Evolutionary conservation across 208 protist species (phyloP), one percentile per base, ranked within the genome.

Genomic region (Balamuthia mandrillaris): DNA sequence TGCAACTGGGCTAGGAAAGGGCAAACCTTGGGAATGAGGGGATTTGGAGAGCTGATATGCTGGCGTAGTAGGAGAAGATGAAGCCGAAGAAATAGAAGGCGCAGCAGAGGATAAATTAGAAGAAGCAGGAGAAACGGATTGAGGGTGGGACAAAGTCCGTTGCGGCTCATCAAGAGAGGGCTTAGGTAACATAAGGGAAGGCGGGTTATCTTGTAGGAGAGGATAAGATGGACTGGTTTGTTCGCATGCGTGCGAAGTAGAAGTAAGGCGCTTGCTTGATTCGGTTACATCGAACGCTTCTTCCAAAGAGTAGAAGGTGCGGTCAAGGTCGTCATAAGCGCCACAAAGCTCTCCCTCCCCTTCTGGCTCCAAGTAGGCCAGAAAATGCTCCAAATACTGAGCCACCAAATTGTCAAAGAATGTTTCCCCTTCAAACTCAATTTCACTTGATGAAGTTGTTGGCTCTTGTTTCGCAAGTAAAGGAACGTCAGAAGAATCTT

Each of bases 351-450:
- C 70, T 4, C 58, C 70, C 7, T 29, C 39, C 18, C 45, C 45
- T 18, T 79, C 70, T 21, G 70, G 70, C 49, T 79, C 70, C n/a
- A 79, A 47, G 18, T 79, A 79, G 47, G 70, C 49, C 37, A 79
- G 70, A 29, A 79, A 79, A 37, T 79, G 70, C 4, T 39, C 51
- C 16, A 79, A 47, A 31, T 79, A 79, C 49, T 79, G 70, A 5
- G 70, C 70, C 49, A 79, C 70, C 45, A 79, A 37, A 31, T 79
- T 79, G 49, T 79, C 70, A 14, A 47, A 79, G 37, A 79, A 79
- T 1, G 70, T 60, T 3, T n/a, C n/a, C n/a, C n/a, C n/a, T n/a
- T n/a, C n/a, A n/a, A n/a, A n/a, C n/a, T n/a, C n/a, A n/a, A n/a
- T n/a, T n/a, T n/a, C n/a, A n/a, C n/a, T n/a, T n/a, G n/a, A n/a